Percentiles rank a stretch among this genome's conserved stretches.
Evolutionary conservation across 176 grass and related monocot species (phyloP).

Genomic region (Ananas comosus): DNA sequence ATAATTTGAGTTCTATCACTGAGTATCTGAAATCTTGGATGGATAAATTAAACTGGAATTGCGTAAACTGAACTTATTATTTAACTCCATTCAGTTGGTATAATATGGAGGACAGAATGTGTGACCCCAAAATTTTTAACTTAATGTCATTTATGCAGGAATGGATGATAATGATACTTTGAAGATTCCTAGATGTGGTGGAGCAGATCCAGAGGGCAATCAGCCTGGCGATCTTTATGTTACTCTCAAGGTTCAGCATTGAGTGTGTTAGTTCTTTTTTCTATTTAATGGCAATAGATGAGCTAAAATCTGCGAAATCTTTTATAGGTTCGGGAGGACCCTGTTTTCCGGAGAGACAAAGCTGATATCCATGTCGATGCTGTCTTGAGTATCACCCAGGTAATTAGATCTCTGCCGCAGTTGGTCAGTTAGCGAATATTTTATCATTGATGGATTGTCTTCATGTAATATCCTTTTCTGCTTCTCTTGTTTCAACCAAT

Average conservation of each 20-base stretch:
- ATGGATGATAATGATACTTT: slow-evolving; percentile 65
- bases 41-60: not conserved
- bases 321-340: slow-evolving; percentile 75
- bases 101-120: not conserved
- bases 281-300: not conserved
- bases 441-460: not conserved
- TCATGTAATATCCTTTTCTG: not conserved
- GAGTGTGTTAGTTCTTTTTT: not conserved
- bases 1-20: too few species aligned
- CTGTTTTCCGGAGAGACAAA: slow-evolving; percentile 84
- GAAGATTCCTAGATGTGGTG: slow-evolving; percentile 72
- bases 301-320: not conserved
- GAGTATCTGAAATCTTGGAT: not conserved
- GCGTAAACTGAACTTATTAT: too few species aligned
- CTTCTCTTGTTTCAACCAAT: not conserved
- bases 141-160: slow-evolving; percentile 31
- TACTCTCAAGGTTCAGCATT: slow-evolving; percentile 47
- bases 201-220: slow-evolving; percentile 66
- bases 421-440: not conserved
- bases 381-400: slow-evolving; percentile 82
- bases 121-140: not conserved
- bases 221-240: slow-evolving; percentile 87
- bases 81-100: too few species aligned
- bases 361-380: slow-evolving; percentile 89
- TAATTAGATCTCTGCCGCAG: slow-evolving; percentile 22